These are phyloP conservation scores for Colletotrichum aenigma DNA, from an alignment of 2,329 filamentous ascomycete species.

Conservation along the genomic window DNA sequence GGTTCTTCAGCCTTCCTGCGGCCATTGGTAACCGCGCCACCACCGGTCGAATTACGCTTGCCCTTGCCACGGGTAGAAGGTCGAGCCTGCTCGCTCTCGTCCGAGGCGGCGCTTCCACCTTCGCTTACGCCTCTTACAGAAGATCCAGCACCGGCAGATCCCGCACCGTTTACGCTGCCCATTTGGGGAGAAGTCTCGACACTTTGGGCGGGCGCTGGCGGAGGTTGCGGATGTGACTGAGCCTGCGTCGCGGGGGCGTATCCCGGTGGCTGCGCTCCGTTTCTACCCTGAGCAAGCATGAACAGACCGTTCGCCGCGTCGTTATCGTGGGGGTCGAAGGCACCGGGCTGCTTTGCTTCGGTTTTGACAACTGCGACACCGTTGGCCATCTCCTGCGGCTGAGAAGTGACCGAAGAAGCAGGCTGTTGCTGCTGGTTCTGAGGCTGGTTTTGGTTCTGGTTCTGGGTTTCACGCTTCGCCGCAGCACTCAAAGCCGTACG, in stretches of 20 bases:
- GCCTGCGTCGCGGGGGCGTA: constrained; percentile 51
- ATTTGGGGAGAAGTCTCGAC: constrained; percentile 56
- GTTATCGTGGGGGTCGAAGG: constrained; percentile 88
- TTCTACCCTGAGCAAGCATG: constrained; percentile 81
- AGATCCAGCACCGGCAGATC: constrained; percentile 36
- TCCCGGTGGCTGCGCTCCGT: constrained; percentile 56
- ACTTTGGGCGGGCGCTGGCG: constrained; percentile 36
- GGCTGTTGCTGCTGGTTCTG: constrained; percentile 25
- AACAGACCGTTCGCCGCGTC: constrained; percentile 95
- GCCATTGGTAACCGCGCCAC: constrained; percentile 57
- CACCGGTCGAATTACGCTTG: constrained; percentile 64
- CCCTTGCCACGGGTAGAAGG: constrained; percentile 69
- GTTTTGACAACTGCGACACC: constrained; percentile 45
- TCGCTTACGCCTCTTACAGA: constrained; percentile 67
- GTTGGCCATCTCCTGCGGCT: constrained; percentile 38
- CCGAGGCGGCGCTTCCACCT: constrained; percentile 71
- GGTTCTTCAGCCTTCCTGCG: constrained; percentile 80
- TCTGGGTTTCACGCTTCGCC: constrained; percentile 59
- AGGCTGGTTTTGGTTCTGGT: constrained; percentile 41
- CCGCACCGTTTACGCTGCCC: constrained; percentile 49
- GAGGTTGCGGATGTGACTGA: constrained; percentile 54
- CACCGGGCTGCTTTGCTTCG: constrained; percentile 61
- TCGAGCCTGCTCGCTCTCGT: constrained; percentile 73
- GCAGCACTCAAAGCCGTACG: constrained; percentile 87
- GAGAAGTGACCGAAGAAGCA: constrained; percentile 21